phyloP scores from a whole-genome alignment of 2,329 filamentous ascomycete species.

The Magnaporthiopsis poae region DNA sequence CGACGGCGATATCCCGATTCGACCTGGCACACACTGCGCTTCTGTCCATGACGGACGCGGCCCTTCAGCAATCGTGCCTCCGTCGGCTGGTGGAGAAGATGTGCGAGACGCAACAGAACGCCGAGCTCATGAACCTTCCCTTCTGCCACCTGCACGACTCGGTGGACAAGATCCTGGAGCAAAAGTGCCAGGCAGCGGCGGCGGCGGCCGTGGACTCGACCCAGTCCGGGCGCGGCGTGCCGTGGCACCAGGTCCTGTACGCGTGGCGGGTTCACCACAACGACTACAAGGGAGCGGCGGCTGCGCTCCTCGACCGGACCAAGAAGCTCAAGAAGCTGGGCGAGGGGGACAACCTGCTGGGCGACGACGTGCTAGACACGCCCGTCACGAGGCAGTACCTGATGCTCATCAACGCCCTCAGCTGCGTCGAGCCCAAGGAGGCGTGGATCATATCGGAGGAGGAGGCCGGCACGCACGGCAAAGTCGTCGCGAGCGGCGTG shows the following conservation, averaged over 20 bases:
- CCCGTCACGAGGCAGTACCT: constrained; percentile 67
- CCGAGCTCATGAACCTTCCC: constrained; percentile 63
- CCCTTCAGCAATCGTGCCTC: constrained; percentile 63
- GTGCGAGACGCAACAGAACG: constrained; percentile 56
- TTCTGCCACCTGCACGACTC: constrained; percentile 68
- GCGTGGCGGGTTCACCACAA: constrained; percentile 75
- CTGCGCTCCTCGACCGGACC: constrained; percentile 52
- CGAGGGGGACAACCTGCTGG: constrained; percentile 46
- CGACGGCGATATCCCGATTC: constrained; percentile 69
- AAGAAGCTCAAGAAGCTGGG: constrained; percentile 51
- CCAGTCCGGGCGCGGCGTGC: constrained; percentile 45
- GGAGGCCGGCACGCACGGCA: neutral
- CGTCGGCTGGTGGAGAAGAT: constrained; percentile 59
- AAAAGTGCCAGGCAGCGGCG: constrained; percentile 53
- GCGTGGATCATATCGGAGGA: constrained; percentile 63
- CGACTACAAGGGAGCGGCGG: constrained; percentile 73
- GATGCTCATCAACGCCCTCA: constrained; percentile 85
- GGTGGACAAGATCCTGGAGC: constrained; percentile 68
- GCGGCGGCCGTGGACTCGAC: constrained; percentile 33
- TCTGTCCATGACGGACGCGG: constrained; percentile 58
- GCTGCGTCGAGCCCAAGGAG: constrained; percentile 72
- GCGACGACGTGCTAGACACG: constrained; percentile 51
- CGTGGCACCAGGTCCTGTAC: constrained; percentile 83
- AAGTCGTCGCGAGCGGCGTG: neutral
- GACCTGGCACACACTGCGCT: constrained; percentile 74